Percentiles rank a stretch among this genome's conserved stretches.
These are phyloP conservation scores for Suhomyces coccinellae DNA, from an alignment of 1,139 yeast species.

Conservation along the genomic window DNA sequence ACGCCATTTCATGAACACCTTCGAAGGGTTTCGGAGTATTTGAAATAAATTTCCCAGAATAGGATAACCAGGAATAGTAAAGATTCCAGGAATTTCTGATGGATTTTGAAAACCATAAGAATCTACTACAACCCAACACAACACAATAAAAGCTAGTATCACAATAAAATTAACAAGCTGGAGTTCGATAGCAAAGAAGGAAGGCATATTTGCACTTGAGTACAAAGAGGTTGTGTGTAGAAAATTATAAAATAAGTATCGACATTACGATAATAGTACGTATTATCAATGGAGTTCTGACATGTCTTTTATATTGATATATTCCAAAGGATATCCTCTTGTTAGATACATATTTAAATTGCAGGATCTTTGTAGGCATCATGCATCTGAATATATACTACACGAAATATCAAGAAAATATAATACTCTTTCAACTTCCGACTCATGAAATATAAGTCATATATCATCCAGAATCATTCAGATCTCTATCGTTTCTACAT, in stretches of 20 bases:
- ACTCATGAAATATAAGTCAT: too few relatives aligned
- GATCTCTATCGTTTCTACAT: neutral
- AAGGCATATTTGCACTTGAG: slow-evolving; percentile 5
- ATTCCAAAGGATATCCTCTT: too few relatives aligned
- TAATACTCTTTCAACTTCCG: too few relatives aligned
- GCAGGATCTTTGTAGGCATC: too few relatives aligned
- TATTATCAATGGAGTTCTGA: too few relatives aligned
- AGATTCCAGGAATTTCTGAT: slow-evolving; percentile 35
- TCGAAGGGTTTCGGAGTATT: slow-evolving; percentile 52
- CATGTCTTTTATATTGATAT: too few relatives aligned
- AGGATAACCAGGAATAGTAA: slow-evolving; percentile 50
- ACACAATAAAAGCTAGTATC: neutral
- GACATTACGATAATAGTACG: too few relatives aligned
- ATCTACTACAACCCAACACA: slow-evolving; percentile 1
- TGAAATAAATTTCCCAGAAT: slow-evolving; percentile 54
- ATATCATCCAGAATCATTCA: too few relatives aligned
- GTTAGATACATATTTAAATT: too few relatives aligned
- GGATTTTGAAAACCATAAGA: slow-evolving; percentile 16
- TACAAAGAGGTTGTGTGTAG: neutral
- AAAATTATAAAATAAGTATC: too few relatives aligned
- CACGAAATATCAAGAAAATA: too few relatives aligned
- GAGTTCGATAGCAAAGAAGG: neutral
- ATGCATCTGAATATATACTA: too few relatives aligned
- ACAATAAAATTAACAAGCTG: neutral
- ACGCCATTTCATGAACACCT: slow-evolving; percentile 51